Conservation (phyloP, 2,329 filamentous ascomycete genomes). For the Colletotrichum plurivorum region DNA sequence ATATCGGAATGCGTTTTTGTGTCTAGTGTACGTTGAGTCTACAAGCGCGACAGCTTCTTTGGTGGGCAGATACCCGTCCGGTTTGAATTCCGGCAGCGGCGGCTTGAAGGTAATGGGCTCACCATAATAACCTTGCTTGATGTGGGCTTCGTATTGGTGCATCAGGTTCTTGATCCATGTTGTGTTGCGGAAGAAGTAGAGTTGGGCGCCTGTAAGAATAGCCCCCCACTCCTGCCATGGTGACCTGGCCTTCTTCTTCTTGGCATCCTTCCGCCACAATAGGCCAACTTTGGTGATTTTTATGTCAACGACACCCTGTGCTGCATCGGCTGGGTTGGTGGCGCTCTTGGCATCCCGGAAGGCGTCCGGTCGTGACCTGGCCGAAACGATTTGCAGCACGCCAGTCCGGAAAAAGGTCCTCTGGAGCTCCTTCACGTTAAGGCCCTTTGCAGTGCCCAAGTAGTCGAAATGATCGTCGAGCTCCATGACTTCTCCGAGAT, state of each 20-base stretch:
- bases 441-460: conserved; percentile 79
- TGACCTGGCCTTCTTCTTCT: conserved; percentile 93
- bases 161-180: conserved; percentile 93
- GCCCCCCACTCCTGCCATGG: conserved; percentile 99
- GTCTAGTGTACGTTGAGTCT: conserved; percentile 90
- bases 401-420: conserved; percentile 93
- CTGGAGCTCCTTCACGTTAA: conserved; percentile 87
- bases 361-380: conserved; percentile 91
- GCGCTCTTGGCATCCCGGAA: conserved; percentile 92
- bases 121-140: conserved; percentile 81
- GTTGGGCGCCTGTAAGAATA: conserved; percentile 93
- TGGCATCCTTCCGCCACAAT: conserved; percentile 93
- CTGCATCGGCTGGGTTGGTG: conserved; percentile 86
- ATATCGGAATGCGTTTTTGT: conserved; percentile 95
- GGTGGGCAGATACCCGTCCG: conserved; percentile 93
- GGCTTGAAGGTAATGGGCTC: conserved; percentile 91
- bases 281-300: conserved; percentile 97
- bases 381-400: conserved; percentile 94
- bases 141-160: conserved; percentile 86
- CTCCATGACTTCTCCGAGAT: conserved; percentile 91
- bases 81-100: conserved; percentile 91
- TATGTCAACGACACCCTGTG: conserved; percentile 95
- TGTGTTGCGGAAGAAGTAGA: conserved; percentile 96
- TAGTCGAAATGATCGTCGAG: conserved; percentile 94
- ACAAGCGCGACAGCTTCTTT: conserved; percentile 91